These are phyloP conservation scores for Asterophora parasitica DNA, from an alignment of 768 basidiomycete species.

Conservation along the genomic window DNA sequence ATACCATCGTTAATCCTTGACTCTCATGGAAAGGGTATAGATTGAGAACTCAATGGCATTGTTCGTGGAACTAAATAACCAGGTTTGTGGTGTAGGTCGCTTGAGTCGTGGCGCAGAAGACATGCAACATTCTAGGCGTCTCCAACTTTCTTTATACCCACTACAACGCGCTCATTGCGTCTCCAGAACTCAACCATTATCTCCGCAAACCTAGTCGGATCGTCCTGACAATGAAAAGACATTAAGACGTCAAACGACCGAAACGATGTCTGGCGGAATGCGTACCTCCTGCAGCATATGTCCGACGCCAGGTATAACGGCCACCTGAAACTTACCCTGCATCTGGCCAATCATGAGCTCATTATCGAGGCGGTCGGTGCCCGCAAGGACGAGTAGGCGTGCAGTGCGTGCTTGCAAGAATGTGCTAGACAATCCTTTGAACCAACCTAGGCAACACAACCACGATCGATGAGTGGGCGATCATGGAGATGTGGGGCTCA, in stretches of 20 bases:
- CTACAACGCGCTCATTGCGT: slow-evolving; percentile 70
- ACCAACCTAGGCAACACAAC: slow-evolving; percentile 67
- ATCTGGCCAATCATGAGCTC: slow-evolving; percentile 96
- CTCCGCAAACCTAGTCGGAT: slow-evolving; percentile 76
- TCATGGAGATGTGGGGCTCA: background rate
- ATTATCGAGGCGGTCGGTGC: slow-evolving; percentile 87
- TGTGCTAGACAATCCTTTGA: slow-evolving; percentile 68
- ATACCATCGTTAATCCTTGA: too few relatives aligned
- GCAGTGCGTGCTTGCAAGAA: slow-evolving; percentile 80
- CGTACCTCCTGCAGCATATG: slow-evolving; percentile 93
- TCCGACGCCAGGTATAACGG: slow-evolving; percentile 80
- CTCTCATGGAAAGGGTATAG: too few relatives aligned
- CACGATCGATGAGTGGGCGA: background rate
- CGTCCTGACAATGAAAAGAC: slow-evolving; percentile 65
- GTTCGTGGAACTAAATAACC: too few relatives aligned
- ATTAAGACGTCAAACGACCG: background rate
- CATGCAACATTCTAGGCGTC: slow-evolving; percentile 22
- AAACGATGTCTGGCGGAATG: slow-evolving; percentile 6
- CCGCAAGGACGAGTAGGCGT: slow-evolving; percentile 85
- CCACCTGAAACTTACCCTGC: slow-evolving; percentile 95
- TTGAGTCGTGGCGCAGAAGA: too few relatives aligned
- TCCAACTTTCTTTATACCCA: slow-evolving; percentile 58
- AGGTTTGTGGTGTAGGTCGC: too few relatives aligned
- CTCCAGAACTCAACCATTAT: slow-evolving; percentile 87
- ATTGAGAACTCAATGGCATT: too few relatives aligned